Percentiles rank a stretch among this genome's conserved stretches.
phyloP scores from a whole-genome alignment of 345 rosid genomes.

The Gossypioides kirkii region DNA sequence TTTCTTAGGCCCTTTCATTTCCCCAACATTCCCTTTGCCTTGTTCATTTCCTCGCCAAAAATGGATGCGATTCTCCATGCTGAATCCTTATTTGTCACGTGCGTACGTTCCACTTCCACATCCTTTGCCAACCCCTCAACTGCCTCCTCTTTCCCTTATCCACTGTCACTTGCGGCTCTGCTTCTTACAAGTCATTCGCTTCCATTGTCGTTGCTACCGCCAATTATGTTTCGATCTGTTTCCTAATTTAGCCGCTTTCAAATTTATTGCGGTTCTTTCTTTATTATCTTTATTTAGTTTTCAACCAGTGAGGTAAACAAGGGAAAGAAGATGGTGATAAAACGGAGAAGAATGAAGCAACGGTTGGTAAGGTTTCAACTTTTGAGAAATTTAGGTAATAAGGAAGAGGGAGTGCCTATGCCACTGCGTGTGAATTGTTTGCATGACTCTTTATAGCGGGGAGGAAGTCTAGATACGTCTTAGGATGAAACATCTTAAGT shows the following conservation, averaged over 20 bases:
- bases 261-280: not conserved
- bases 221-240: constrained; percentile 45
- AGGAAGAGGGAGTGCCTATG: too few species aligned
- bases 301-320: too few species aligned
- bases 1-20: too few species aligned
- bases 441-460: too few species aligned
- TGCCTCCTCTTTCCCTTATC: constrained; percentile 12
- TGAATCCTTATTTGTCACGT: constrained; percentile 25
- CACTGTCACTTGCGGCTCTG: constrained; percentile 11
- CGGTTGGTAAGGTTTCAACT: too few species aligned
- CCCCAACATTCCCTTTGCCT: too few species aligned
- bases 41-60: not conserved
- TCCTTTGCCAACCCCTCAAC: constrained; percentile 31
- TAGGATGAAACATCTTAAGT: too few species aligned
- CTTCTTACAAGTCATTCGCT: constrained; percentile 24
- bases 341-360: too few species aligned
- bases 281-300: not conserved
- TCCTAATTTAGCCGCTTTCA: constrained; percentile 15
- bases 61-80: constrained; percentile 45
- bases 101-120: constrained; percentile 27
- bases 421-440: too few species aligned
- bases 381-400: too few species aligned
- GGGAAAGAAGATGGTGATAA: too few species aligned
- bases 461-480: too few species aligned
- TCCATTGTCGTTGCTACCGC: constrained; percentile 32